These are phyloP conservation scores for Telfairia occidentalis DNA, from an alignment of 331 rosid species.

Conservation along the genomic window DNA sequence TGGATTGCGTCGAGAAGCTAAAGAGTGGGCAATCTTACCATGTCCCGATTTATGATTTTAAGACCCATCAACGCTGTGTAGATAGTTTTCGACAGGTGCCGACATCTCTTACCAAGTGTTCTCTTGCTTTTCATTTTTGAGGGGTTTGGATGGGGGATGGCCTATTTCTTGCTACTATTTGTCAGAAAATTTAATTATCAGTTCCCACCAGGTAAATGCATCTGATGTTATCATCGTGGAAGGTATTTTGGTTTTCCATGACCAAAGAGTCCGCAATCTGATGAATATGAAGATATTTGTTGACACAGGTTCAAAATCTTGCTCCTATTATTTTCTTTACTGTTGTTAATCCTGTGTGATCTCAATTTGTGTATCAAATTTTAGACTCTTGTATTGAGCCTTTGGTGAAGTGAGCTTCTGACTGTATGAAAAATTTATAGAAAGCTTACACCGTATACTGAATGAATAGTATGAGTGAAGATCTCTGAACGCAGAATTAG, in stretches of 20 bases:
- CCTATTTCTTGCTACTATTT: neutral
- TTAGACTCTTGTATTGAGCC: neutral
- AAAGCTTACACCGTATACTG: neutral
- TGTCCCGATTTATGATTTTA: conserved; percentile 86
- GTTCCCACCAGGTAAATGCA: conserved; percentile 62
- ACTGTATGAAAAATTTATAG: neutral
- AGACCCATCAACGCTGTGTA: conserved; percentile 64
- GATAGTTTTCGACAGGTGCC: conserved; percentile 92
- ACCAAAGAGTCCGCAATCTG: conserved; percentile 72
- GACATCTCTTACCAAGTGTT: neutral
- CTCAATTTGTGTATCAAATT: neutral
- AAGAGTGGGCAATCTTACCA: conserved; percentile 62
- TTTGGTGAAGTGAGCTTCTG: neutral
- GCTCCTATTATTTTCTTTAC: conserved; percentile 5
- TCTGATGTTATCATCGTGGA: conserved; percentile 92
- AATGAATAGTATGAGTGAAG: neutral
- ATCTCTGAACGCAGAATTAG: neutral
- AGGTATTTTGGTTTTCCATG: conserved; percentile 96
- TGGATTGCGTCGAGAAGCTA: conserved; percentile 62
- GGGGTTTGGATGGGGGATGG: neutral
- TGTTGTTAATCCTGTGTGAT: neutral
- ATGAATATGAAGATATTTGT: conserved; percentile 98
- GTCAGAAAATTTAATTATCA: conserved; percentile 9
- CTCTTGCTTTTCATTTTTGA: neutral
- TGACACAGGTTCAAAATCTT: conserved; percentile 57